Base-by-base conservation (phyloP, 495 filamentous ascomycete species). In the Amniculicola lignicola region DNA sequence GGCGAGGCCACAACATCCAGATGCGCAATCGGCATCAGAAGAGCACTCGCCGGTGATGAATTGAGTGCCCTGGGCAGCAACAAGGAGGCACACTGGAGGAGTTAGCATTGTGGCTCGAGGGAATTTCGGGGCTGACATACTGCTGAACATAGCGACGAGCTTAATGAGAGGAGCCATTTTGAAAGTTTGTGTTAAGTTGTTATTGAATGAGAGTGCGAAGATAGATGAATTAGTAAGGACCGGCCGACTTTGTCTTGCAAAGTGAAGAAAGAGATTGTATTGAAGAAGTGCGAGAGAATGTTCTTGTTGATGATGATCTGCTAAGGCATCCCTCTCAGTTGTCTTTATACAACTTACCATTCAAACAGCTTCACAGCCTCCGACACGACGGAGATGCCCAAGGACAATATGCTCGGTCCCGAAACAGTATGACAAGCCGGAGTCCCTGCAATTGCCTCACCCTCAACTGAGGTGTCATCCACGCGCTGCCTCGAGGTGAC, bases 11-110 rank as follows among this genome's bases (percentile, higher is more conserved):
- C 64, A 64, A 51, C 64, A 64, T 2, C 21, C 61, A 14, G 43
- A 51, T 2, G 61, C 64, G 51, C 64, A 64, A 29, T 64, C 62
- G 47, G 54, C 60, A 28, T 66, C 63, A 22, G 40, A 40, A 0
- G 31, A 29, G 46, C 63, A 66, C 1, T 36, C 11, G n/a, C 63
- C 63, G 11, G 63, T 66, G 24, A 66, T 66, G 63, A 66, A 66
- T 38, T 66, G 63, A 7, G 48, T 65, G 53, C 64, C 64, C 44
- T 58, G 48, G 22, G 35, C 54, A 28, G 49, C 41, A 39, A 53
- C 49, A 22, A 43, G 23, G 44, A 63, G 60, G 40, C 49, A 50
- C 24, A 59, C 52, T 62, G 28, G 1, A 28, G 7, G 18, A 19
- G 31, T 59, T 24, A 59, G 39, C 22, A 31, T 28, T 6, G 1